A percentile compares a stretch with the other conserved stretches of the same genome.
Conservation (phyloP, 192 early-diverging fungal species). For the Entophlyctis helioformis region DNA sequence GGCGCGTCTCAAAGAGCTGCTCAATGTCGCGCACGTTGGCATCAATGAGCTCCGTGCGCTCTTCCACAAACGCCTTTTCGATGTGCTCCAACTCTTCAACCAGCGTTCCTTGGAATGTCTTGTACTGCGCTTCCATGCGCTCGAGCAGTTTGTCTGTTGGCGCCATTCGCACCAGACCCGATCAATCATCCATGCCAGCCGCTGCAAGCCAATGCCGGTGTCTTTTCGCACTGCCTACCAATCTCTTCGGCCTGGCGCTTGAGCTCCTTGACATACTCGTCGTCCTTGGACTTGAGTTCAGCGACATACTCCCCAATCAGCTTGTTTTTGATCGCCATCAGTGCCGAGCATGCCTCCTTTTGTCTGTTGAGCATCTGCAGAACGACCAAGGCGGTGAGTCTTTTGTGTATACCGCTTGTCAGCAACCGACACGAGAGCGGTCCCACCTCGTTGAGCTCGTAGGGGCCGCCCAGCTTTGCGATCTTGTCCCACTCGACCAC, state of each 20-base stretch:
- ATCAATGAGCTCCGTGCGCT: constrained; percentile 39
- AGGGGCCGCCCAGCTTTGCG: constrained; percentile 14
- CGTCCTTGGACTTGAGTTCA: constrained; percentile 44
- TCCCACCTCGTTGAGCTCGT: constrained; percentile 29
- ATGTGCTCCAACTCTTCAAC: constrained; percentile 41
- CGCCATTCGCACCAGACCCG: no score
- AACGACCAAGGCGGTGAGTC: neutral
- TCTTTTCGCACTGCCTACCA: constrained; percentile 17
- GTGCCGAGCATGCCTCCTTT: constrained; percentile 26
- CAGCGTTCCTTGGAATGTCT: constrained; percentile 29
- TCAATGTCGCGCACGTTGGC: constrained; percentile 33
- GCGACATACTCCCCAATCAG: constrained; percentile 35
- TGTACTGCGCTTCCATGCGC: constrained; percentile 41
- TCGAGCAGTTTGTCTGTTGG: constrained; percentile 36
- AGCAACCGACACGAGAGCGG: neutral
- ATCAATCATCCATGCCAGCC: no score
- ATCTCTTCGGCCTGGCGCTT: constrained; percentile 52
- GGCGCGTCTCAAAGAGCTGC: constrained; percentile 21
- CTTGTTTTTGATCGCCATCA: constrained; percentile 33
- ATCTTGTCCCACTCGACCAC: constrained; percentile 23
- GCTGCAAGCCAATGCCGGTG: no score
- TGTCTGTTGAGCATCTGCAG: constrained; percentile 23
- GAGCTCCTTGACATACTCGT: constrained; percentile 48
- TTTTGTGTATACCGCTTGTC: neutral
- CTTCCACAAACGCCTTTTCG: constrained; percentile 41